phyloP scores from a whole-genome alignment of 225 moss, liverwort and hornwort genomes.

The Physcomitrellopsis africana region DNA sequence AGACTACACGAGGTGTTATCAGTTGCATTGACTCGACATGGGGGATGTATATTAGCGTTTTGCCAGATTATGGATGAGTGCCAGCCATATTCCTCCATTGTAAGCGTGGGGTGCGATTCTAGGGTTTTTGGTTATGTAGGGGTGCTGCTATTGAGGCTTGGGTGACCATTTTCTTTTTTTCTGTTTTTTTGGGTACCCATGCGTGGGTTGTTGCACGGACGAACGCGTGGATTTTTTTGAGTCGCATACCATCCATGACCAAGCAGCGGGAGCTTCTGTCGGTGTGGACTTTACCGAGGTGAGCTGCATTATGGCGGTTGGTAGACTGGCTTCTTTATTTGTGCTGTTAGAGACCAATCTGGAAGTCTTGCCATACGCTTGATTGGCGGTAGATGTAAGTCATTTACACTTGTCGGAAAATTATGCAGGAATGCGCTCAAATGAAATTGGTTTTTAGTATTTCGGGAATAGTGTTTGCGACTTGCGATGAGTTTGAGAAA shows the following conservation, averaged over 20 bases:
- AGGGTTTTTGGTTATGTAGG: too few species aligned
- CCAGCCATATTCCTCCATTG: too few species aligned
- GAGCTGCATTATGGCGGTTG: not conserved
- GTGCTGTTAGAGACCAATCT: not conserved
- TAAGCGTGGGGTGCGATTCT: too few species aligned
- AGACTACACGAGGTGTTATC: too few species aligned
- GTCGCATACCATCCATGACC: not conserved
- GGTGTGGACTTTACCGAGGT: constrained; percentile 1
- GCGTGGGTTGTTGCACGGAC: too few species aligned
- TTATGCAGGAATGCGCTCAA: not conserved
- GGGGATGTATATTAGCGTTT: too few species aligned
- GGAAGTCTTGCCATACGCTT: not conserved
- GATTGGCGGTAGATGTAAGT: not conserved
- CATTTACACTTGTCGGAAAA: not conserved
- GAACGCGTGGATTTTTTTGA: not conserved
- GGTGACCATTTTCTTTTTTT: too few species aligned
- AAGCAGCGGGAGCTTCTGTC: not conserved
- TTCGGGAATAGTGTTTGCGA: constrained; percentile 17
- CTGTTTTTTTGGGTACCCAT: too few species aligned
- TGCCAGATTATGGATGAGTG: too few species aligned
- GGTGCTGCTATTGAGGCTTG: too few species aligned
- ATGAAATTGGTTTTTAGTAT: not conserved
- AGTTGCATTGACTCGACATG: too few species aligned
- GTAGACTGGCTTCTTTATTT: not conserved
- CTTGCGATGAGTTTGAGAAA: not conserved